These are phyloP conservation scores for Epichloe sylvatica DNA, from an alignment of 2,329 filamentous ascomycete species.

Conservation along the genomic window DNA sequence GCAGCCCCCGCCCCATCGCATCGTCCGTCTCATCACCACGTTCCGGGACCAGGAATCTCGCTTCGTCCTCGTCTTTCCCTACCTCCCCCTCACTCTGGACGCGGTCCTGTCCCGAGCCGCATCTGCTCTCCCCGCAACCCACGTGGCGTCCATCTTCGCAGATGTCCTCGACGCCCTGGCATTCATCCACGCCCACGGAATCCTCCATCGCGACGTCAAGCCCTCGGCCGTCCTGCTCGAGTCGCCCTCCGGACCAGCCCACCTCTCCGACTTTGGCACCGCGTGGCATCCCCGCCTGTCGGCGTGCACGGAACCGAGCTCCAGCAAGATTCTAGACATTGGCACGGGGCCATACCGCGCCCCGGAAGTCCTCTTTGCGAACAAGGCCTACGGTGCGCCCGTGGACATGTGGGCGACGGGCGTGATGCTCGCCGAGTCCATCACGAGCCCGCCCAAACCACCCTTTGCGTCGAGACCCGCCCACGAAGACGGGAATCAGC, in stretches of 20 bases:
- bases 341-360: constrained; percentile 85
- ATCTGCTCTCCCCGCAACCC: constrained; percentile 14
- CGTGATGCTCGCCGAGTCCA: constrained; percentile 68
- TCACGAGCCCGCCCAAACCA: constrained; percentile 36
- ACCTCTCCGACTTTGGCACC: constrained; percentile 83
- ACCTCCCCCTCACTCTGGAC: constrained; percentile 56
- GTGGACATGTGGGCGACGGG: constrained; percentile 88
- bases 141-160: constrained; percentile 34
- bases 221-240: constrained; percentile 74
- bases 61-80: constrained; percentile 75
- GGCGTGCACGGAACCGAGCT: constrained; percentile 47
- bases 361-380: constrained; percentile 80
- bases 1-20: constrained; percentile 16
- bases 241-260: constrained; percentile 54
- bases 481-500: constrained; percentile 74
- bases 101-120: constrained; percentile 8
- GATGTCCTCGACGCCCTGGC: constrained; percentile 59
- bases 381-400: constrained; percentile 53
- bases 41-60: constrained; percentile 58
- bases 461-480: constrained; percentile 67
- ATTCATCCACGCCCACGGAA: constrained; percentile 57
- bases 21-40: constrained; percentile 56
- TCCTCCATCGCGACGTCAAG: constrained; percentile 90
- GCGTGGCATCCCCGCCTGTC: constrained; percentile 58
- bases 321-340: constrained; percentile 75